Evolutionary conservation across 208 protist species (phyloP).

Genomic region (Acanthamoeba lugdunensis): DNA sequence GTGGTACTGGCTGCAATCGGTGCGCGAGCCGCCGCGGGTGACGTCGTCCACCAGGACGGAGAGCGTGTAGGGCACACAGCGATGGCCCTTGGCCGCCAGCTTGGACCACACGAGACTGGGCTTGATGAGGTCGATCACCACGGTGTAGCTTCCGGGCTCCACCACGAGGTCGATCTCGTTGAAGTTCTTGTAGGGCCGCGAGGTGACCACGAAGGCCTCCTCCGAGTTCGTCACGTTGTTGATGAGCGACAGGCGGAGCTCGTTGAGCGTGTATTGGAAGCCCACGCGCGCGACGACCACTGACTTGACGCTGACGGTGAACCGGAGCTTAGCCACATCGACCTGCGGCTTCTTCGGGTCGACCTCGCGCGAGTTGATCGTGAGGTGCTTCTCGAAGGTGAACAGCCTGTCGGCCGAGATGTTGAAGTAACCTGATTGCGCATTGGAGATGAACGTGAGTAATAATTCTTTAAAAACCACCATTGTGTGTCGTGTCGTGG

Average conservation of each 20-base stretch:
- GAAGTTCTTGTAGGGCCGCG: constrained; percentile 59
- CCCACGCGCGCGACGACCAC: constrained; percentile 38
- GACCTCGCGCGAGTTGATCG: constrained; percentile 28
- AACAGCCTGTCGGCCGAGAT: neutral
- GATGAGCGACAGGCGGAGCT: constrained; percentile 24
- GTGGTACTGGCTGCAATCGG: constrained; percentile 45
- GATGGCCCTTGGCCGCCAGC: neutral
- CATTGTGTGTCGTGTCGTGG: neutral
- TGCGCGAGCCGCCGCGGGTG: neutral
- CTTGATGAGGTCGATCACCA: constrained; percentile 1
- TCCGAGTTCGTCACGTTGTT: neutral
- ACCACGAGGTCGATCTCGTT: constrained; percentile 59
- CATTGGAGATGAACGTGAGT: neutral
- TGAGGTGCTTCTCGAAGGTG: constrained; percentile 11
- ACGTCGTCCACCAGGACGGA: constrained; percentile 30
- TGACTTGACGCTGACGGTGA: neutral
- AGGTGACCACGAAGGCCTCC: neutral
- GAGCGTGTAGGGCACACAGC: constrained; percentile 66
- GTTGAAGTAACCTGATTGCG: neutral
- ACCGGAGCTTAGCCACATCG: neutral
- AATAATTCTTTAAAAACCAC: neutral
- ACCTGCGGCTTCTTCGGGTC: neutral
- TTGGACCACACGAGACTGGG: constrained; percentile 47
- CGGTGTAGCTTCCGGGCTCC: neutral
- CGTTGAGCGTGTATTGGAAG: constrained; percentile 58